Evolutionary conservation across 2,329 filamentous ascomycete species (phyloP), one percentile per base, ranked within the genome.

Genomic region (Colletotrichum sp.): DNA sequence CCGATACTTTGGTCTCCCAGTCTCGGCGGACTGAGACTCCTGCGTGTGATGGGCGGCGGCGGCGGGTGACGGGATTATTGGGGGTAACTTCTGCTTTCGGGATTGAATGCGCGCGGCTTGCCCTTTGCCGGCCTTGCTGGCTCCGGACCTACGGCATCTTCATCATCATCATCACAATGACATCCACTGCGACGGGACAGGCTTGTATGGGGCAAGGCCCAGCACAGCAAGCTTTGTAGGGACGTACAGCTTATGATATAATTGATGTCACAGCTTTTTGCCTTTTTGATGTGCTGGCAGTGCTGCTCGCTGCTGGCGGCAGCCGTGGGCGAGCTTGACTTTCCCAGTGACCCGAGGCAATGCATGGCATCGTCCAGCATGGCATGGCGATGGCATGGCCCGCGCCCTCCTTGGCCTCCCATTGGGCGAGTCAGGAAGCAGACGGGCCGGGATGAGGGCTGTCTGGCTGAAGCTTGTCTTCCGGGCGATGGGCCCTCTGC

Each of bases 401-500:
- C 32, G 34, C 66, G 66, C 32, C n/a, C 24, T 15, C 52, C 36
- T 48, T 24, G 15, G 18, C 67, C 13, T 48, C 34, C 34, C 57
- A 34, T 34, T 39, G 34, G 70, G 32, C 63, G 68, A 75, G 68
- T 72, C 67, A 75, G 63, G 55, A 67, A 72, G 39, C 30, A 36
- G 59, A 68, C 63, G 36, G 39, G 34, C 73, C 39, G 70, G 73
- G 73, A 73, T 73, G 43, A 43, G 43, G 69, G 69, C 69, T 75
- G 63, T 73, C 43, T 66, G 32, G 70, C 64, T 64, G 70, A 75
- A 75, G 73, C 70, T 75, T 75, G 64, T 75, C 52, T 36, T 75
- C 26, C 32, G 36, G 15, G 30, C 55, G 69, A 72, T 67, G 69
- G 43, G 43, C n/a, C n/a, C n/a, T 52, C 60, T 71, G 48, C 67